These are phyloP conservation scores for Jaltomata sinuosa DNA, from an alignment of 257 asterid genomes.

Conservation along the genomic window DNA sequence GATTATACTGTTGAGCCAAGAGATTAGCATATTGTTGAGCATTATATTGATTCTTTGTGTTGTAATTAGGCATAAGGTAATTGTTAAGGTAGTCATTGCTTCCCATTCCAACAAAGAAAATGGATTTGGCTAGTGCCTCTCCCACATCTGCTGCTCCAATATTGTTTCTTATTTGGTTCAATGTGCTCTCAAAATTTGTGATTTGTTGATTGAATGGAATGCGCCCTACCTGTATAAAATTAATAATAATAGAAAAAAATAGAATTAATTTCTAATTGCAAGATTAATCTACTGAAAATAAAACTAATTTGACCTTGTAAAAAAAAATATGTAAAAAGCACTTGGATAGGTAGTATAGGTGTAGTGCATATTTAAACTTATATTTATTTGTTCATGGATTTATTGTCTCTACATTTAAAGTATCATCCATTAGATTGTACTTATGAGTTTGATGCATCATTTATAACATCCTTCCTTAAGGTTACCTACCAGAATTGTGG, in stretches of 20 bases:
- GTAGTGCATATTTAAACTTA: neutral
- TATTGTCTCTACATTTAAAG: neutral
- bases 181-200: slow-evolving; percentile 61
- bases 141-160: slow-evolving; percentile 51
- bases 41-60: slow-evolving; percentile 57
- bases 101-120: slow-evolving; percentile 93
- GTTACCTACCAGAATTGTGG: neutral
- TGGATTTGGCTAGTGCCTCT: slow-evolving; percentile 37
- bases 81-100: slow-evolving; percentile 97
- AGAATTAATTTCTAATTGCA: neutral
- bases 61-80: slow-evolving; percentile 77
- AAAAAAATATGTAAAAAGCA: neutral
- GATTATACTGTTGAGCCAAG: slow-evolving; percentile 50
- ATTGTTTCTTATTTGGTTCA: slow-evolving; percentile 43
- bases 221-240: slow-evolving; percentile 44
- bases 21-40: slow-evolving; percentile 65
- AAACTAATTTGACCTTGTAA: neutral
- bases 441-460: neutral
- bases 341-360: neutral
- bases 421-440: neutral
- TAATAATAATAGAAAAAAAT: neutral
- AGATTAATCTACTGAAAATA: neutral
- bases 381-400: neutral
- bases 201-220: slow-evolving; percentile 97
- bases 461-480: neutral